Evolutionary conservation across 805 yeast species (phyloP), one percentile per base, ranked within the genome.

Genomic region (Kuraishia borneana): DNA sequence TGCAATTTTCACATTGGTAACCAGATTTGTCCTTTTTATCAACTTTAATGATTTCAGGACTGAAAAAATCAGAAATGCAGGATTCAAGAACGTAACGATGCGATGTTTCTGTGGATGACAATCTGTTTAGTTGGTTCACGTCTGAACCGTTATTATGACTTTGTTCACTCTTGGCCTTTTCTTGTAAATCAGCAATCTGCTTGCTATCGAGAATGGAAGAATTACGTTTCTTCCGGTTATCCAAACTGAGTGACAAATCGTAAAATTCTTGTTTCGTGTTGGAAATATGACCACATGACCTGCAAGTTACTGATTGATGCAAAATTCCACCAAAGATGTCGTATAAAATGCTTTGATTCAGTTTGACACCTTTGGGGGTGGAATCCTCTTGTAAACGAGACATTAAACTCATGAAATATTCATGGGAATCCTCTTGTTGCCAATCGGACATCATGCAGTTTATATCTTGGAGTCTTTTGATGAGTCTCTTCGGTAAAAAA

Each of bases 341-440:
- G 56, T 89, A 87, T 13, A 92, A 63, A 23, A 89, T 76, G 36
- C 94, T 80, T 42, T 78, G 68, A 43, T 81, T 82, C 48, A 88
- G 62, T 51, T 88, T 88, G 31, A 63, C 68, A n/a, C 95, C 96
- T 50, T 73, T 79, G 25, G 97, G 97, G 1, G 92, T 85, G 9
- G 84, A 70, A 51, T 88, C 96, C 51, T 88, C 96, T 57, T 88
- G 97, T 34, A 88, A 59, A 34, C 96, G 61, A 6, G 89, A 74
- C 68, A 88, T 69, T 40, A 88, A 62, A 9, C 95, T 83, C 96
- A 88, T 88, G 54, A 81, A 84, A 59, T 88, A 92, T 58, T 92
- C 98, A 57, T 92, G 98, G 1, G 95, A 82, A 57, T 92, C 98
- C 56, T 92, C 97, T 55, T 92, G 98, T 56, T 85, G 88, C 95